A percentile compares a stretch with the other conserved stretches of the same genome.
These are phyloP conservation scores for Haematococcus lacustris DNA, from an alignment of 139 green algal species.

Conservation along the genomic window DNA sequence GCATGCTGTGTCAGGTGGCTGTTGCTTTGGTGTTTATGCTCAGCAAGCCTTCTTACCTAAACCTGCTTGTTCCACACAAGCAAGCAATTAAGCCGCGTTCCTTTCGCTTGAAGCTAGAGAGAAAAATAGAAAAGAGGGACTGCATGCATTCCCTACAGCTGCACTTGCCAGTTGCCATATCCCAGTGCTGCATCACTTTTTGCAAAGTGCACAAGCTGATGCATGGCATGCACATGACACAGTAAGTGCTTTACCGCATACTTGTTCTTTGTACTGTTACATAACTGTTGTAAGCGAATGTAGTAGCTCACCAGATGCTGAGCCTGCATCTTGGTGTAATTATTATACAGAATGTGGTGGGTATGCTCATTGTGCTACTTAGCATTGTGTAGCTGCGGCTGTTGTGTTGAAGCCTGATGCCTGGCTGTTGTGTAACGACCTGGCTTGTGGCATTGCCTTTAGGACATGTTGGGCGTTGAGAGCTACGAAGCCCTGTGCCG, in stretches of 20 bases:
- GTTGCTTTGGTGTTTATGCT: not conserved
- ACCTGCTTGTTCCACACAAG: too few species aligned
- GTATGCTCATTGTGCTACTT: not conserved
- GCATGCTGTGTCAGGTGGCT: not conserved
- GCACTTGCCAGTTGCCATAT: too few species aligned
- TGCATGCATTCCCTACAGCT: too few species aligned
- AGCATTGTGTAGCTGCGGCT: not conserved
- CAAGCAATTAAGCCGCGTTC: too few species aligned
- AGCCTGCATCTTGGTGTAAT: not conserved
- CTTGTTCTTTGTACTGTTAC: too few species aligned
- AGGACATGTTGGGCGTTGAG: conserved; percentile 58
- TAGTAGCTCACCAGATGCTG: not conserved
- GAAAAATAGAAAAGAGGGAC: too few species aligned
- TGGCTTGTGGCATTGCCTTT: conserved; percentile 1
- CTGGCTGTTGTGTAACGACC: not conserved
- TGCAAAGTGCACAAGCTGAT: too few species aligned
- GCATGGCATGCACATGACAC: too few species aligned
- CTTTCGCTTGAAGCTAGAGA: too few species aligned
- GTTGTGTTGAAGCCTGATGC: not conserved
- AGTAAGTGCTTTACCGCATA: too few species aligned
- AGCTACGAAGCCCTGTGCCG: conserved; percentile 41
- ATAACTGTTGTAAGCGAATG: not conserved
- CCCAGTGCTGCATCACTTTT: too few species aligned
- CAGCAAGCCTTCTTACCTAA: not conserved
- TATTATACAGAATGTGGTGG: not conserved